Conservation (phyloP, 2,329 filamentous ascomycete genomes). For the Alternaria sp. region DNA sequence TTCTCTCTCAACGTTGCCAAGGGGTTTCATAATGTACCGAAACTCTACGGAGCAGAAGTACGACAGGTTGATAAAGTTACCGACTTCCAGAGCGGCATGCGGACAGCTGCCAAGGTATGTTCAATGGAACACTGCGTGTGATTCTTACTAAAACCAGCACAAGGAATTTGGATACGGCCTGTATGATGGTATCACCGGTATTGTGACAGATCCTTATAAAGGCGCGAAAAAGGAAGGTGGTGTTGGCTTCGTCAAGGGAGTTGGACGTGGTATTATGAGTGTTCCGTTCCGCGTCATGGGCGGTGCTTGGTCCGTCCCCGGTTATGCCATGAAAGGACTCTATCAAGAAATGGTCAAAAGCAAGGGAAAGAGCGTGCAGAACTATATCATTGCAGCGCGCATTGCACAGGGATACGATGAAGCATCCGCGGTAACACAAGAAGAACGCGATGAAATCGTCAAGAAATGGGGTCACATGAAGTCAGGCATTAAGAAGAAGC, state of each 20-base stretch:
- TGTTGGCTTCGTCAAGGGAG: constrained; percentile 76
- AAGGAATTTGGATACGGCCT: constrained; percentile 79
- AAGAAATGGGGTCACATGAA: constrained; percentile 69
- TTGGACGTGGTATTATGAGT: constrained; percentile 85
- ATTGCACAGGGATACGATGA: constrained; percentile 79
- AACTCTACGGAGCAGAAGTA: constrained; percentile 84
- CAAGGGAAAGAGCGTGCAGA: constrained; percentile 75
- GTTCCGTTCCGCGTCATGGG: constrained; percentile 83
- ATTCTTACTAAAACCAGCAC: constrained; percentile 15
- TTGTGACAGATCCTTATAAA: constrained; percentile 78
- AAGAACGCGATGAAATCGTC: constrained; percentile 71
- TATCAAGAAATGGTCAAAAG: constrained; percentile 77
- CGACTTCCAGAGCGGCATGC: constrained; percentile 76
- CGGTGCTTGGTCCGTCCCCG: constrained; percentile 70
- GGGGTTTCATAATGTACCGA: constrained; percentile 88
- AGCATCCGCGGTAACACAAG: constrained; percentile 60
- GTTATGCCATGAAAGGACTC: constrained; percentile 83
- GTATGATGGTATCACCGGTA: constrained; percentile 81
- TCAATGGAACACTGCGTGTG: not conserved
- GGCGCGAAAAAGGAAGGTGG: constrained; percentile 72
- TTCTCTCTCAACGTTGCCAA: constrained; percentile 82
- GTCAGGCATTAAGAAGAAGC: constrained; percentile 66
- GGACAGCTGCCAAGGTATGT: constrained; percentile 73
- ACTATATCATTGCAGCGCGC: constrained; percentile 80
- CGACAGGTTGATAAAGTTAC: constrained; percentile 81